Percentiles rank a stretch among this genome's conserved stretches.
phyloP scores from a whole-genome alignment of 306 rosid species.

The Cicer yamashitae region DNA sequence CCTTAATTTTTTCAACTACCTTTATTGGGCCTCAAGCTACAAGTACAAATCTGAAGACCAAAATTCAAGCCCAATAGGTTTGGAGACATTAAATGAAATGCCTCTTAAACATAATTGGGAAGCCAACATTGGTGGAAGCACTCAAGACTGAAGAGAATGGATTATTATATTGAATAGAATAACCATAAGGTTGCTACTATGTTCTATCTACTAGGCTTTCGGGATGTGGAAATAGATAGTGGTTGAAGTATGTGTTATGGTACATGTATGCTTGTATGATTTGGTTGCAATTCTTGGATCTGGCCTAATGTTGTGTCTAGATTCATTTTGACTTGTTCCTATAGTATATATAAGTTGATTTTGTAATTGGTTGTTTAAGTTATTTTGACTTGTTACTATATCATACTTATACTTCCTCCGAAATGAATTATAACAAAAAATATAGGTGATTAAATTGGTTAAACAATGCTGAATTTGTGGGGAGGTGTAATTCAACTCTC shows the following conservation, averaged over 20 bases:
- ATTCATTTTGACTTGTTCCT: constrained; percentile 15
- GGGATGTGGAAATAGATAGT: constrained; percentile 39
- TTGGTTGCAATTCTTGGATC: constrained; percentile 40
- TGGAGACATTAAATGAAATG: constrained; percentile 26
- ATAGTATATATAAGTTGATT: constrained; percentile 19
- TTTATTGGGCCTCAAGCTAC: constrained; percentile 73
- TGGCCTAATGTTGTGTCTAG: constrained; percentile 9
- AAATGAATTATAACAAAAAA: no score
- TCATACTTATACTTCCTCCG: not conserved
- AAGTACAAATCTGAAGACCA: constrained; percentile 66
- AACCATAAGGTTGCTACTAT: constrained; percentile 18
- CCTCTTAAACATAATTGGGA: constrained; percentile 42
- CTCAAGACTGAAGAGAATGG: constrained; percentile 19
- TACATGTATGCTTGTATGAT: constrained; percentile 46
- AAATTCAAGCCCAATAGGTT: constrained; percentile 7
- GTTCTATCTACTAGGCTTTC: constrained; percentile 33
- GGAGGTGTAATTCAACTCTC: no score
- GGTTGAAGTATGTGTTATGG: constrained; percentile 17
- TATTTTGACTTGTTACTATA: constrained; percentile 17
- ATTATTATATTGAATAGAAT: constrained; percentile 14
- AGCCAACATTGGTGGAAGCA: constrained; percentile 34
- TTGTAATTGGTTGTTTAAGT: constrained; percentile 33
- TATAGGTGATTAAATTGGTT: no score
- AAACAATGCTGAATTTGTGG: no score
- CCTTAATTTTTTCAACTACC: constrained; percentile 69